phyloP scores from a whole-genome alignment of 2,329 filamentous ascomycete species.

The Chaetomiaceae sp. region DNA sequence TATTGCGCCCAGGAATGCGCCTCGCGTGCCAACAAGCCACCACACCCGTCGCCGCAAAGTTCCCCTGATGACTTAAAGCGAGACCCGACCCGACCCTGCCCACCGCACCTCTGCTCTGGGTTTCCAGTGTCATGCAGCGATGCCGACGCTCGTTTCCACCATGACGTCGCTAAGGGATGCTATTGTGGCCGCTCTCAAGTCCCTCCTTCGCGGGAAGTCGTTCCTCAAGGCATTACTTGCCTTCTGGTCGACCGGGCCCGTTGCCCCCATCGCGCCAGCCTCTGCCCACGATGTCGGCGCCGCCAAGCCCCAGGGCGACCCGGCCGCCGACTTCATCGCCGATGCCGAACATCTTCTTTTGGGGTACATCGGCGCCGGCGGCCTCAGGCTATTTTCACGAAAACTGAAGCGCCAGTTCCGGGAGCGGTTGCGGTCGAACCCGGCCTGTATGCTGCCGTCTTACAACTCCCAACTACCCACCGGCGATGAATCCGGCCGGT shows the following conservation, averaged over 20 bases:
- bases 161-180: slow-evolving; percentile 53
- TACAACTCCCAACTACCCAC: slow-evolving; percentile 58
- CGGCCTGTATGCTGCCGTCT: slow-evolving; percentile 58
- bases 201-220: slow-evolving; percentile 53
- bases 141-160: slow-evolving; percentile 42
- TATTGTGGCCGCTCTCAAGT: slow-evolving; percentile 51
- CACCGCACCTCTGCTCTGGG: slow-evolving; percentile 1
- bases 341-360: slow-evolving; percentile 50
- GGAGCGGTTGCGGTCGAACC: slow-evolving; percentile 44
- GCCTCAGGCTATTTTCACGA: slow-evolving; percentile 41
- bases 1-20: slow-evolving; percentile 13
- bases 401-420: slow-evolving; percentile 50
- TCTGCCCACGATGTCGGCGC: slow-evolving; percentile 18
- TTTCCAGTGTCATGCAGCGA: slow-evolving; percentile 36
- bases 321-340: slow-evolving; percentile 47
- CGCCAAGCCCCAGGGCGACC: slow-evolving; percentile 24
- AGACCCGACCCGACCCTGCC: slow-evolving; percentile 6
- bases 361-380: slow-evolving; percentile 40
- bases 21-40: slow-evolving; percentile 6
- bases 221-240: slow-evolving; percentile 51
- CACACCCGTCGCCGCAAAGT: not conserved
- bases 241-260: slow-evolving; percentile 45
- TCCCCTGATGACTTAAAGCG: slow-evolving; percentile 20
- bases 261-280: slow-evolving; percentile 26
- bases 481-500: slow-evolving; percentile 54